Conservation (phyloP, 495 filamentous ascomycete genomes). For the Tuber magnatum region DNA sequence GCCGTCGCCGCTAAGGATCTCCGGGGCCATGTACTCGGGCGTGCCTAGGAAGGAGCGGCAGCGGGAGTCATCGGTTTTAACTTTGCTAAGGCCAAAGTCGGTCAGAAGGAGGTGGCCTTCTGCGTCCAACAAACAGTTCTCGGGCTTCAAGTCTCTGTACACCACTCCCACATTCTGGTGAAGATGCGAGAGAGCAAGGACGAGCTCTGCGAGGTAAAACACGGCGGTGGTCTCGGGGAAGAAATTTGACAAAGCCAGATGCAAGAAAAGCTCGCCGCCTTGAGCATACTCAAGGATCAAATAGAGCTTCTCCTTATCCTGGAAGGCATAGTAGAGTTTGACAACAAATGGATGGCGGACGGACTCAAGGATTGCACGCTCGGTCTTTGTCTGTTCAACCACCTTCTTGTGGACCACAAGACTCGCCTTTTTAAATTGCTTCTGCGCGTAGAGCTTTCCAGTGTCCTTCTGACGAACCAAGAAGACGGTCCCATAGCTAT, state of each 20-base stretch:
- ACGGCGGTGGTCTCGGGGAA: conserved; percentile 78
- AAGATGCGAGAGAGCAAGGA: conserved; percentile 85
- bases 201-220: conserved; percentile 98
- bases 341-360: conserved; percentile 95
- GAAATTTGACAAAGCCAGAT: conserved; percentile 83
- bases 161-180: conserved; percentile 87
- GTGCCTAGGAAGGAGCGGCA: conserved; percentile 89
- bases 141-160: conserved; percentile 94
- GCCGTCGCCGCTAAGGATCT: conserved; percentile 65
- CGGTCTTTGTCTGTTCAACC: conserved; percentile 93
- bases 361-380: conserved; percentile 85
- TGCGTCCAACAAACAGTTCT: conserved; percentile 90
- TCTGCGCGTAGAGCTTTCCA: conserved; percentile 89
- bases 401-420: conserved; percentile 85
- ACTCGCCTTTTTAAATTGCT: conserved; percentile 95
- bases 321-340: conserved; percentile 95
- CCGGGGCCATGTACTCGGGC: conserved; percentile 97
- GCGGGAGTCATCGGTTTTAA: conserved; percentile 69
- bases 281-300: conserved; percentile 97
- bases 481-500: conserved; percentile 73
- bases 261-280: conserved; percentile 88
- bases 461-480: conserved; percentile 82
- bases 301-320: conserved; percentile 96
- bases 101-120: conserved; percentile 90
- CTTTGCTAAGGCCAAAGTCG: conserved; percentile 94